phyloP scores from a whole-genome alignment of 495 filamentous ascomycete genomes.

The Neurospora terricola region DNA sequence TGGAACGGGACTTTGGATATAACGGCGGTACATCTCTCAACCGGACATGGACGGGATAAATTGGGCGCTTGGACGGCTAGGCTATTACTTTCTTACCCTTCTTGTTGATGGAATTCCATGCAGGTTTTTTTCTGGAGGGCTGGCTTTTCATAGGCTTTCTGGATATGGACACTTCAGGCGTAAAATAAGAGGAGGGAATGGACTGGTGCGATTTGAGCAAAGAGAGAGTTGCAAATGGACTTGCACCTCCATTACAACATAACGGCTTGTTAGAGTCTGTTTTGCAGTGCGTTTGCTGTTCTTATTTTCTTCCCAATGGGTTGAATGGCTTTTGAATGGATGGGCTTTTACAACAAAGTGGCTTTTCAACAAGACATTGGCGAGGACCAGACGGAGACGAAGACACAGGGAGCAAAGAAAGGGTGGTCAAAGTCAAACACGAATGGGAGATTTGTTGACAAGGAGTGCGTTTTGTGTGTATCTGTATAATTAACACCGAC shows the following conservation, averaged over 20 bases:
- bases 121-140: neutral
- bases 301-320: neutral
- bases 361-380: neutral
- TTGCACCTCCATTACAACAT: neutral
- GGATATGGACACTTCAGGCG: neutral
- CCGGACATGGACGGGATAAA: neutral
- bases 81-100: neutral
- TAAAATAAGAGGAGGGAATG: neutral
- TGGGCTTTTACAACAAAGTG: neutral
- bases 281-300: neutral
- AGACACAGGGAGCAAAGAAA: no score
- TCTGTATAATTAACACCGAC: neutral
- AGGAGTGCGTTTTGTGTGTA: neutral
- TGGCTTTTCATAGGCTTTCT: neutral
- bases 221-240: neutral
- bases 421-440: neutral
- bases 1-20: neutral
- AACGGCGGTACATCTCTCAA: neutral
- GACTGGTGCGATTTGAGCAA: neutral
- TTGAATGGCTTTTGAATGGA: neutral
- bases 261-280: neutral
- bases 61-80: neutral
- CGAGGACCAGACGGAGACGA: neutral
- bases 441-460: neutral
- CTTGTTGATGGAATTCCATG: neutral